Conservation (phyloP, 2,329 filamentous ascomycete species). For the Penicillium sp. region DNA sequence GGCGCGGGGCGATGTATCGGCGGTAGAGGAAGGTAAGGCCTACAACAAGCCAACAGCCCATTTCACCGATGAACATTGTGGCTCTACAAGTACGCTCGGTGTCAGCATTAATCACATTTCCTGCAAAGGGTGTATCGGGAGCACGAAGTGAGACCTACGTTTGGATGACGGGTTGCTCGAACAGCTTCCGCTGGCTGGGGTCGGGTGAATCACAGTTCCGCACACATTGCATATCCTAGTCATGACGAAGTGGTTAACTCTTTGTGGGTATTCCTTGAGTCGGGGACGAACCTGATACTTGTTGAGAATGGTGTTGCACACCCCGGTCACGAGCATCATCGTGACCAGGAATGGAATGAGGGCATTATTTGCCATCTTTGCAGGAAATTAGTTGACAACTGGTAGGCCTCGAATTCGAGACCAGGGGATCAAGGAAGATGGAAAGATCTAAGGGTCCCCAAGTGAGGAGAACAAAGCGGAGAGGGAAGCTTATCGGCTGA, state of each 20-base stretch:
- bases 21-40: constrained; percentile 66
- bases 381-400: too few relatives aligned
- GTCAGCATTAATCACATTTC: background rate
- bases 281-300: constrained; percentile 75
- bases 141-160: constrained; percentile 52
- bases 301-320: constrained; percentile 94
- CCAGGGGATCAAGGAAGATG: background rate
- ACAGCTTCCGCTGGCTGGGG: constrained; percentile 65
- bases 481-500: constrained; percentile 11
- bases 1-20: constrained; percentile 49
- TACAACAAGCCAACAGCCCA: constrained; percentile 92
- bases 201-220: constrained; percentile 75
- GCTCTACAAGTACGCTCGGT: constrained; percentile 43
- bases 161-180: constrained; percentile 94
- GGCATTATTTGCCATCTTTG: constrained; percentile 66
- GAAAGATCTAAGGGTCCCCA: background rate
- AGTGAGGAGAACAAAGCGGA: constrained; percentile 14
- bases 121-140: background rate
- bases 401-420: background rate
- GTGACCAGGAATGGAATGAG: constrained; percentile 81
- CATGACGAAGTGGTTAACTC: constrained; percentile 4
- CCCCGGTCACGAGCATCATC: constrained; percentile 95
- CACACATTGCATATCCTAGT: constrained; percentile 90
- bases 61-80: constrained; percentile 97
- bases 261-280: background rate